phyloP scores from a whole-genome alignment of 192 early-diverging fungal species.

The Diversispora epigaea region DNA sequence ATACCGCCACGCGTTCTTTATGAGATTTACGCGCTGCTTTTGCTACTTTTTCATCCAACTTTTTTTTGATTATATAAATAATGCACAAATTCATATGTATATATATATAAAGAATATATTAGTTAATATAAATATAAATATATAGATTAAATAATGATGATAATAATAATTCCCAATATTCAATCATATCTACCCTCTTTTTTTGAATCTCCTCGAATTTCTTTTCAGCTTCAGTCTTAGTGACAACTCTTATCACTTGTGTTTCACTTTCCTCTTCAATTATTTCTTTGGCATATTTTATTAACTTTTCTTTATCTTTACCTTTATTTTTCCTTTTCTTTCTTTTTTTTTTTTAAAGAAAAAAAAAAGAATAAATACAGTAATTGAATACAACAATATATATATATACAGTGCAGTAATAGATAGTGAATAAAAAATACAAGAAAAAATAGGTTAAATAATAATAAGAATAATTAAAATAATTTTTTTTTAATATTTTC shows the following conservation, averaged over 20 bases:
- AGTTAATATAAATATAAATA: too few species aligned
- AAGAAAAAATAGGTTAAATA: background rate
- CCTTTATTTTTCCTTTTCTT: constrained; percentile 55
- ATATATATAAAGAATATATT: background rate
- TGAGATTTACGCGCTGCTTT: constrained; percentile 69
- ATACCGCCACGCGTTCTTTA: constrained; percentile 72
- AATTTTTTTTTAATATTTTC: constrained; percentile 23
- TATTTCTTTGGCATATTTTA: constrained; percentile 38
- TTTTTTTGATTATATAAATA: background rate
- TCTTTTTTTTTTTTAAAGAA: constrained; percentile 46
- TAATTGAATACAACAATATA: too few species aligned
- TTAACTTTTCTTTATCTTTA: constrained; percentile 48
- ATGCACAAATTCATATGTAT: background rate
- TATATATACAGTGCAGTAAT: background rate
- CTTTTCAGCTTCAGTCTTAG: constrained; percentile 68
- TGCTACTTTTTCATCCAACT: constrained; percentile 68
- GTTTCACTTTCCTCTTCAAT: constrained; percentile 35
- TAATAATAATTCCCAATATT: too few species aligned
- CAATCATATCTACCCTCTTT: constrained; percentile 55
- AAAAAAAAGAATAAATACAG: background rate
- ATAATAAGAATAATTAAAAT: background rate
- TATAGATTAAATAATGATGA: too few species aligned
- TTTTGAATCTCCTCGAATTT: constrained; percentile 68
- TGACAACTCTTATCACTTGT: constrained; percentile 36
- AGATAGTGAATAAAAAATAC: background rate